These are phyloP conservation scores for Lasiodiplodia gonubiensis DNA, from an alignment of 2,329 filamentous ascomycete species.

Conservation along the genomic window DNA sequence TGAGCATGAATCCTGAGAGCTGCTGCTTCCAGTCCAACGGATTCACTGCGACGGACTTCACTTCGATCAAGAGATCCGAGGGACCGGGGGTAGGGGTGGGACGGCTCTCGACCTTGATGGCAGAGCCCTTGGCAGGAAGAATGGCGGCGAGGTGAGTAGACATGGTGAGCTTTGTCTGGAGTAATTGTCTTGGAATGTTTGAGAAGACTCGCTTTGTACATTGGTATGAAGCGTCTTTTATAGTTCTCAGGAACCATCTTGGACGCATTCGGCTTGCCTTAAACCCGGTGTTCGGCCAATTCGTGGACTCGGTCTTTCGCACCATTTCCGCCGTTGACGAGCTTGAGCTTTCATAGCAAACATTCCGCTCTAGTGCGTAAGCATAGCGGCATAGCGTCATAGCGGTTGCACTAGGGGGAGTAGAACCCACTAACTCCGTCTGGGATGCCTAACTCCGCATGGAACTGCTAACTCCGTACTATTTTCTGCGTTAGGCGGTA, in stretches of 20 bases:
- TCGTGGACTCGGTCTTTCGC: background rate
- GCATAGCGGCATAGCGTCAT: no score
- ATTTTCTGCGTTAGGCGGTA: background rate
- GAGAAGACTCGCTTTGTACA: no score
- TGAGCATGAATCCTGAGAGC: slow-evolving; percentile 50
- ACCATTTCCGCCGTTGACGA: no score
- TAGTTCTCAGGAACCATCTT: background rate
- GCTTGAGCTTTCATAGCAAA: background rate
- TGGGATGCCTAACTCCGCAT: background rate
- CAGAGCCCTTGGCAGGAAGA: slow-evolving; percentile 28
- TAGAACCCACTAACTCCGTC: background rate
- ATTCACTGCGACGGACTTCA: slow-evolving; percentile 58
- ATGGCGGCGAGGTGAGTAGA: slow-evolving; percentile 24
- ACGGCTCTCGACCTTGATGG: slow-evolving; percentile 47
- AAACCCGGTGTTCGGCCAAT: background rate
- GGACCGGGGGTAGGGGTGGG: slow-evolving; percentile 54
- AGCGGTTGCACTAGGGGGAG: background rate
- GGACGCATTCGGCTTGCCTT: background rate
- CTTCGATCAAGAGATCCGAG: slow-evolving; percentile 54
- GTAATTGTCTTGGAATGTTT: background rate
- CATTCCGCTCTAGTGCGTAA: background rate
- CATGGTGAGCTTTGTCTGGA: background rate
- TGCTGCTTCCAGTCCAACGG: slow-evolving; percentile 54
- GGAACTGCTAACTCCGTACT: background rate
- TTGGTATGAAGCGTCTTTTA: background rate